Conservation (phyloP, 164 flowering plant species). For the Berberis vulgaris region DNA sequence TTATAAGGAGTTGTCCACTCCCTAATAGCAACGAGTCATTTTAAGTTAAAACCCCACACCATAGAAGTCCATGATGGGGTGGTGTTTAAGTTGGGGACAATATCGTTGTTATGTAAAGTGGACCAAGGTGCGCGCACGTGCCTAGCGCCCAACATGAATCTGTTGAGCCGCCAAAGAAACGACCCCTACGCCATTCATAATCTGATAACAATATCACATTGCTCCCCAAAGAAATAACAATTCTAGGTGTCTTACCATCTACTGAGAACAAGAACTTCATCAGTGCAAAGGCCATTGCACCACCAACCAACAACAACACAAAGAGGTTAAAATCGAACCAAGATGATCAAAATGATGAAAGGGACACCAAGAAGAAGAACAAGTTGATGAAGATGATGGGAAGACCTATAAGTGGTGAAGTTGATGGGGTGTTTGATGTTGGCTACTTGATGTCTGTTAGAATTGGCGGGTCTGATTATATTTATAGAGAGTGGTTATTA, state of each 20-base stretch:
- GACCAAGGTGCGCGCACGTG: too few relatives aligned
- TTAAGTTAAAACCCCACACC: too few relatives aligned
- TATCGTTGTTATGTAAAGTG: too few relatives aligned
- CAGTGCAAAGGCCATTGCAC: background rate
- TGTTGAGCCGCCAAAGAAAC: too few relatives aligned
- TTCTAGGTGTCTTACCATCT: background rate
- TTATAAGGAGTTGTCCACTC: too few relatives aligned
- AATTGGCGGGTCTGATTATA: background rate
- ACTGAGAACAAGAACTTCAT: background rate
- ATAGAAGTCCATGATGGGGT: too few relatives aligned
- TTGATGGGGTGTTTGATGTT: conserved; percentile 7
- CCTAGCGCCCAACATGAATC: too few relatives aligned
- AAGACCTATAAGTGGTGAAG: background rate
- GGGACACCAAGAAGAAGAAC: background rate
- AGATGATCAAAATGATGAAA: background rate
- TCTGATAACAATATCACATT: background rate
- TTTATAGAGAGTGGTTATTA: conserved; percentile 3
- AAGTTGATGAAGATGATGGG: background rate
- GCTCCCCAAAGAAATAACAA: background rate
- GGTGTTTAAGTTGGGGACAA: too few relatives aligned
- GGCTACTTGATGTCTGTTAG: conserved; percentile 5
- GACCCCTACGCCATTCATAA: too few relatives aligned
- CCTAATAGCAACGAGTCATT: too few relatives aligned
- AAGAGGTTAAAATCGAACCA: background rate
- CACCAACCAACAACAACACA: background rate